phyloP scores from a whole-genome alignment of 179 eudicot species.

The Kewa caespitosa region DNA sequence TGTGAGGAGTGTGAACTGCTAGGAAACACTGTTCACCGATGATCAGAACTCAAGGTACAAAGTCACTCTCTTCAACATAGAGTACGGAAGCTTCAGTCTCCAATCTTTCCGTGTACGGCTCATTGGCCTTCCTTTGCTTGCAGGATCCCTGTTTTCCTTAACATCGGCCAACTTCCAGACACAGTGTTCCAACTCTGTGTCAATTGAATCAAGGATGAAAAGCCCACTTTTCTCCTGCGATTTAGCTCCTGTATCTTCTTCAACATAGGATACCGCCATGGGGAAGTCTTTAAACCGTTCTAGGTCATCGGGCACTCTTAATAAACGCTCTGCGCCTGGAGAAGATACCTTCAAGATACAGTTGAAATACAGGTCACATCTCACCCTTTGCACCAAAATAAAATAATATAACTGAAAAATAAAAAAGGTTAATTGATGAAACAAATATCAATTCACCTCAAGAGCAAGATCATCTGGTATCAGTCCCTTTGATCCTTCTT shows the following conservation, averaged over 20 bases:
- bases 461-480: slow-evolving; percentile 80
- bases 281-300: slow-evolving; percentile 69
- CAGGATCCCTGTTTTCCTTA: slow-evolving; percentile 78
- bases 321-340: slow-evolving; percentile 83
- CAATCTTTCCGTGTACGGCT: slow-evolving; percentile 79
- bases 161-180: slow-evolving; percentile 89
- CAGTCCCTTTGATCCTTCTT: slow-evolving; percentile 68
- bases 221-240: slow-evolving; percentile 49
- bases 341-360: slow-evolving; percentile 69
- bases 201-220: slow-evolving; percentile 63
- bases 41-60: slow-evolving; percentile 52
- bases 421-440: neutral
- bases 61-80: slow-evolving; percentile 51
- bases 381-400: no score
- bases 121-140: slow-evolving; percentile 74
- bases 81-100: slow-evolving; percentile 70
- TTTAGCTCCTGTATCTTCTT: slow-evolving; percentile 36
- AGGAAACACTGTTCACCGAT: slow-evolving; percentile 7
- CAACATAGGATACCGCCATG: slow-evolving; percentile 61
- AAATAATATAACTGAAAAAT: no score
- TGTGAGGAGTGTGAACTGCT: no score
- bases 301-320: slow-evolving; percentile 76
- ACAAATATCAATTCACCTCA: slow-evolving; percentile 44
- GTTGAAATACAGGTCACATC: no score
- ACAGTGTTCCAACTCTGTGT: slow-evolving; percentile 58